Evolutionary conservation across 148 eudicot genomes (phyloP).

Genomic region (Rhododendron ovatum): DNA sequence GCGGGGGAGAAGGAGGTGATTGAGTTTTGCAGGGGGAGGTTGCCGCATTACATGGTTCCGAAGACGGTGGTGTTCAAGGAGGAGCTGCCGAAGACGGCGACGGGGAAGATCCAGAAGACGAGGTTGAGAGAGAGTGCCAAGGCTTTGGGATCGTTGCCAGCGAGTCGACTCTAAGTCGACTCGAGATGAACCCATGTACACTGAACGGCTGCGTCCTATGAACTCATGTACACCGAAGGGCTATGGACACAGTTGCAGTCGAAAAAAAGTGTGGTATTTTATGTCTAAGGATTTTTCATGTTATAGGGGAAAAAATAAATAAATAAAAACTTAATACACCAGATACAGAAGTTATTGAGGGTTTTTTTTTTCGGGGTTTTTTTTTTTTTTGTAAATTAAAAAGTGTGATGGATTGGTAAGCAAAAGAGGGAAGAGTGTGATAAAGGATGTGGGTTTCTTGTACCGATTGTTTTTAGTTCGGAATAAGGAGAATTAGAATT

Average conservation of each 20-base stretch:
- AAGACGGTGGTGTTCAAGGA: conserved; percentile 29
- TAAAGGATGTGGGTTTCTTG: background rate
- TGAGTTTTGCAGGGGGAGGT: conserved; percentile 19
- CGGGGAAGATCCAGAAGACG: conserved; percentile 26
- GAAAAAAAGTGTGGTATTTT: background rate
- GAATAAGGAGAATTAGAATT: background rate
- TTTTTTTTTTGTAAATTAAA: background rate
- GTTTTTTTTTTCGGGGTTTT: background rate
- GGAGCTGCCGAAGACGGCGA: conserved; percentile 29
- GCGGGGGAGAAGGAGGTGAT: conserved; percentile 17
- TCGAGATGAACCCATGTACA: background rate
- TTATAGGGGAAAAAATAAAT: background rate
- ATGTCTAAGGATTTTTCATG: background rate
- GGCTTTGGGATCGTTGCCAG: conserved; percentile 6
- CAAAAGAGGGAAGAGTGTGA: background rate
- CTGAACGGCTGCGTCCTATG: too few species aligned
- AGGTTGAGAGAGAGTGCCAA: conserved; percentile 18
- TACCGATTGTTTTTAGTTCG: background rate
- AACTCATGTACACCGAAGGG: too few species aligned
- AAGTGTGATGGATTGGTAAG: background rate
- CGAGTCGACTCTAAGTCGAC: background rate
- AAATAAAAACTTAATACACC: background rate
- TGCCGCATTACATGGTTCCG: conserved; percentile 32
- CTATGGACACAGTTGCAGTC: too few species aligned
- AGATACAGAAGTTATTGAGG: background rate